Conservation (phyloP, 768 basidiomycete genomes). For the Tephrocybe sp. region DNA sequence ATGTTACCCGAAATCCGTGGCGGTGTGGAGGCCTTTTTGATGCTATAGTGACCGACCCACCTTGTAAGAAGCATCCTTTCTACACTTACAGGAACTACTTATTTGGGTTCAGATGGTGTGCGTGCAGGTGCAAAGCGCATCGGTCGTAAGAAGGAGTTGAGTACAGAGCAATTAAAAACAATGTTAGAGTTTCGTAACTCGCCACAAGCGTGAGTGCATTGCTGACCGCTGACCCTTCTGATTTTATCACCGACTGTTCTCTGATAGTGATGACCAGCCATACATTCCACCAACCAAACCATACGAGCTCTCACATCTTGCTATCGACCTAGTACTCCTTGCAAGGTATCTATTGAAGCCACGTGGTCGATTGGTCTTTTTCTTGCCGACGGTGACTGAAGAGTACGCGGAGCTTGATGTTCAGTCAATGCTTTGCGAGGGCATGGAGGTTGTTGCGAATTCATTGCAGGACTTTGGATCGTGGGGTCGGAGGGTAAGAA, state of each 20-base stretch:
- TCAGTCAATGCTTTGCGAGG: conserved; percentile 70
- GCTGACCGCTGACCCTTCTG: not conserved
- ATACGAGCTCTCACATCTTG: conserved; percentile 86
- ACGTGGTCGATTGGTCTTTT: conserved; percentile 89
- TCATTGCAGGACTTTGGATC: conserved; percentile 92
- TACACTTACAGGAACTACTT: not conserved
- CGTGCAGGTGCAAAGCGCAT: conserved; percentile 83
- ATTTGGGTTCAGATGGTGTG: conserved; percentile 70
- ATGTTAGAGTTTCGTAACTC: conserved; percentile 35
- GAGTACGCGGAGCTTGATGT: conserved; percentile 90
- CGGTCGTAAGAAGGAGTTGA: conserved; percentile 58
- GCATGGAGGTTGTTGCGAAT: conserved; percentile 87
- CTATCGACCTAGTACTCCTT: conserved; percentile 74
- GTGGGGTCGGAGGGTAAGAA: conserved; percentile 86
- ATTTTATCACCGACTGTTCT: not conserved
- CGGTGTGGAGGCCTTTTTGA: conserved; percentile 88
- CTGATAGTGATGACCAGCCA: conserved; percentile 51
- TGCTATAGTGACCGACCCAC: conserved; percentile 92
- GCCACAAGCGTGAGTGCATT: conserved; percentile 44
- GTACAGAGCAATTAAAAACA: conserved; percentile 33
- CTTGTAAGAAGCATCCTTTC: conserved; percentile 54
- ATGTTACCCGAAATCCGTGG: conserved; percentile 89
- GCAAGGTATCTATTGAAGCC: conserved; percentile 84
- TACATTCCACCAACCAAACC: conserved; percentile 90
- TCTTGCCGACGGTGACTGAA: conserved; percentile 89